Evolutionary conservation across 2,329 filamentous ascomycete species (phyloP).

Genomic region (Fusarium brevicatenulatum): DNA sequence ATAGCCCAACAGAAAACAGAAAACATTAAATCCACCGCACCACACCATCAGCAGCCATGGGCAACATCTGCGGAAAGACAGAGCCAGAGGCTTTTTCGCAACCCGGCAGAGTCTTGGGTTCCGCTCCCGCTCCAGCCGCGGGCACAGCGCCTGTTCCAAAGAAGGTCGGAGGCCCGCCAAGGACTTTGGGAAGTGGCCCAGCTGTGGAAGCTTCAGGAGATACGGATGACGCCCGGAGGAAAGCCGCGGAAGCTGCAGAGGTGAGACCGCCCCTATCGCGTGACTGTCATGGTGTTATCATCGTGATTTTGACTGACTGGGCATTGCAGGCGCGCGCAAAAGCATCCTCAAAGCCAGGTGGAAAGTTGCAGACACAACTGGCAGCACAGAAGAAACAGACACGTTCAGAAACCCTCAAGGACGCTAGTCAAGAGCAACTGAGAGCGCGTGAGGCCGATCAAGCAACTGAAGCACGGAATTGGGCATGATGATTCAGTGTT

Average conservation of each 20-base stretch:
- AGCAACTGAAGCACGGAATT: conserved; percentile 52
- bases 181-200: conserved; percentile 70
- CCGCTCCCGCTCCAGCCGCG: conserved; percentile 57
- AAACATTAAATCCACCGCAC: not conserved
- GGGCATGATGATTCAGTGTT: conserved; percentile 42
- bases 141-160: conserved; percentile 63
- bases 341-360: conserved; percentile 65
- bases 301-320: not conserved
- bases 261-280: conserved; percentile 60
- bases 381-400: conserved; percentile 81
- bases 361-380: conserved; percentile 77
- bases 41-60: conserved; percentile 65
- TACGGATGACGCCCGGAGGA: conserved; percentile 71
- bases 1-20: not conserved
- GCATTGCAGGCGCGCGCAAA: conserved; percentile 71
- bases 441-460: conserved; percentile 75
- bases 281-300: not conserved
- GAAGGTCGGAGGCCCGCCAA: conserved; percentile 64
- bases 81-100: conserved; percentile 74
- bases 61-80: conserved; percentile 87
- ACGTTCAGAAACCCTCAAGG: conserved; percentile 71
- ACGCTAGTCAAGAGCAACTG: conserved; percentile 73
- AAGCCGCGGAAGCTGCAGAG: conserved; percentile 86
- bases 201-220: conserved; percentile 43
- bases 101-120: conserved; percentile 77